Evolutionary conservation across 1,284 basidiomycete genomes (phyloP).

Genomic region (Trametes polyzona): DNA sequence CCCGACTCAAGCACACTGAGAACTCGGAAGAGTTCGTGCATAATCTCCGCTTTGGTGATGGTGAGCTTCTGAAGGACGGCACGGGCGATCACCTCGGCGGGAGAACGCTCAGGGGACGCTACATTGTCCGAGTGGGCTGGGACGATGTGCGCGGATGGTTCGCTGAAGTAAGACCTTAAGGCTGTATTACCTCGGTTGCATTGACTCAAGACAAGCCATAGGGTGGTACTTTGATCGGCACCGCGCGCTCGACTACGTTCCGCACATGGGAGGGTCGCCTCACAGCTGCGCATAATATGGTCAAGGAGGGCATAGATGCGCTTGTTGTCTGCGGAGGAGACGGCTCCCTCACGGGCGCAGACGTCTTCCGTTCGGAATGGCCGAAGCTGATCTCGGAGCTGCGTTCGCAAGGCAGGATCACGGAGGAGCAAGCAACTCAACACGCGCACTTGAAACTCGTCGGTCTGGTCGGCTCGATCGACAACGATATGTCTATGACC

Average conservation of each 20-base stretch:
- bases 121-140: slow-evolving; percentile 97
- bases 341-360: slow-evolving; percentile 94
- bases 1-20: slow-evolving; percentile 37
- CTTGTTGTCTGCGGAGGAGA: slow-evolving; percentile 97
- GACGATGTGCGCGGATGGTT: slow-evolving; percentile 98
- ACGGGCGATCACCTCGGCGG: slow-evolving; percentile 79
- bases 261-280: slow-evolving; percentile 87
- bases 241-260: slow-evolving; percentile 89
- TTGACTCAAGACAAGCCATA: slow-evolving; percentile 34
- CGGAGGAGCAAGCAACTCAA: slow-evolving; percentile 67
- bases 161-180: slow-evolving; percentile 62
- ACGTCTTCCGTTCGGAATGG: slow-evolving; percentile 95
- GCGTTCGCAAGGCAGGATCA: slow-evolving; percentile 69
- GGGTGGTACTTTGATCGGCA: slow-evolving; percentile 97
- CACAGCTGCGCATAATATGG: slow-evolving; percentile 87
- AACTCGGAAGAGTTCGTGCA: slow-evolving; percentile 48
- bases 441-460: slow-evolving; percentile 93
- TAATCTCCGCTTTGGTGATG: slow-evolving; percentile 89
- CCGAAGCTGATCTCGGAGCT: slow-evolving; percentile 79
- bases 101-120: slow-evolving; percentile 82
- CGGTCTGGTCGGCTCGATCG: slow-evolving; percentile 96
- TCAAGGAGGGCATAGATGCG: slow-evolving; percentile 96
- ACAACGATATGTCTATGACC: slow-evolving; percentile 99
- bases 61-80: slow-evolving; percentile 87
- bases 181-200: background rate